phyloP scores from a whole-genome alignment of 768 basidiomycete genomes.

The Lyophyllum atratum region DNA sequence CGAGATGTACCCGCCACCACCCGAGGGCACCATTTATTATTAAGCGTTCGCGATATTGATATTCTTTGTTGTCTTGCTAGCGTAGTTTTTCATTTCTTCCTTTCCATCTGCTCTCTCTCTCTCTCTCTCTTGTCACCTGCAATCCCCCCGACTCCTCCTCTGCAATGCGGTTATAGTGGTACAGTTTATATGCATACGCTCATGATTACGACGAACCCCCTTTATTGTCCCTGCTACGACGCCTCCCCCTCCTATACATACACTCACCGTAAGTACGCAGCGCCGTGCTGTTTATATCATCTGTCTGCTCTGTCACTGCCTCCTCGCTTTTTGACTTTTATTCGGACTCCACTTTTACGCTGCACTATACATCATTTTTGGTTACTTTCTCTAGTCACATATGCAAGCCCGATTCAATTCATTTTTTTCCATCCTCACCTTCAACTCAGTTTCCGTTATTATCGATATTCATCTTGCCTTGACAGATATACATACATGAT shows the following conservation, averaged over 20 bases:
- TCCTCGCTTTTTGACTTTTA: conserved; percentile 19
- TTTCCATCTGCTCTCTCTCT: not conserved
- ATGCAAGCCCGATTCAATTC: conserved; percentile 14
- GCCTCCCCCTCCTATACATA: conserved; percentile 2
- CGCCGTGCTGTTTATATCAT: conserved; percentile 7
- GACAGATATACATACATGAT: not conserved
- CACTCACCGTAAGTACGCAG: not conserved
- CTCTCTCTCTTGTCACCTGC: conserved; percentile 5
- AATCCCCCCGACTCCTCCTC: conserved; percentile 1
- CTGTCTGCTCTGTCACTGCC: conserved; percentile 10
- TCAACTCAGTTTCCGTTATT: no score
- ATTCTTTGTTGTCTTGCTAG: conserved; percentile 21
- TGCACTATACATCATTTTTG: conserved; percentile 14
- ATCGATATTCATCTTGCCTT: not conserved
- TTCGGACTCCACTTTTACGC: conserved; percentile 23
- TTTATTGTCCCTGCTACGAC: not conserved
- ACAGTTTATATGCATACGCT: conserved; percentile 9
- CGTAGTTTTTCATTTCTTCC: conserved; percentile 4
- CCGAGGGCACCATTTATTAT: conserved; percentile 62
- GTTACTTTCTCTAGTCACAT: conserved; percentile 19
- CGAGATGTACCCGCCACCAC: conserved; percentile 60
- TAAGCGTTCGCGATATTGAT: conserved; percentile 34
- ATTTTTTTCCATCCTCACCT: not conserved
- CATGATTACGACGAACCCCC: conserved; percentile 7
- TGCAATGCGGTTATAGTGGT: conserved; percentile 15